These are phyloP conservation scores for Fraxinus greggii DNA, from an alignment of 305 asterid species.

Conservation along the genomic window DNA sequence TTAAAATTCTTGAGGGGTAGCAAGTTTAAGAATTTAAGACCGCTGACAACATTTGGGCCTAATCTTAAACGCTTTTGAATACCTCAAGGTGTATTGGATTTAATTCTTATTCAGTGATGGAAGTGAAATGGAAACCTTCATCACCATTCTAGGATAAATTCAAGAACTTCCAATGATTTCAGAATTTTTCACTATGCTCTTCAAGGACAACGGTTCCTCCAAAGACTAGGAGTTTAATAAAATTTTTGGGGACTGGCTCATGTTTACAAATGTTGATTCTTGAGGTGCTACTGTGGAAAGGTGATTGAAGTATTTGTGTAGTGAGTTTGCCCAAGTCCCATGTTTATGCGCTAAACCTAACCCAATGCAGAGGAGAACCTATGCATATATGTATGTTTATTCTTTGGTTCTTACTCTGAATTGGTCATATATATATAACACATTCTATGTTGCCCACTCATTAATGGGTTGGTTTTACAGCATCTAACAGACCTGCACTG, in stretches of 20 bases:
- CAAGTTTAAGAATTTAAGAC: neutral
- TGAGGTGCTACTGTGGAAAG: neutral
- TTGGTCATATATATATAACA: neutral
- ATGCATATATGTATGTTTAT: neutral
- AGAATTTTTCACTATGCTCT: neutral
- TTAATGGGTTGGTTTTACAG: neutral
- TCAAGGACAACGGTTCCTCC: neutral
- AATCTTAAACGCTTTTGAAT: neutral
- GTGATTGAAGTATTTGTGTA: neutral
- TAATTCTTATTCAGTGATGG: neutral
- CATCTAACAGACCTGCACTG: neutral
- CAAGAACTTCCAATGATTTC: neutral
- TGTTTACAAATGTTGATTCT: neutral
- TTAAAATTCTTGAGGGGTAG: neutral
- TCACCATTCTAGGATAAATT: neutral
- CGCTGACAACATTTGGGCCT: neutral
- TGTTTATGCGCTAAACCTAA: neutral
- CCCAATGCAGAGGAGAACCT: neutral
- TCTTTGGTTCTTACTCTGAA: neutral
- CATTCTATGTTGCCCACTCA: neutral
- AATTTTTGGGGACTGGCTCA: neutral
- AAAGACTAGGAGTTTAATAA: neutral
- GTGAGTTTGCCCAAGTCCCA: constrained; percentile 9
- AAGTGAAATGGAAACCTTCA: neutral
- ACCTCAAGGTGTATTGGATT: neutral